phyloP scores from a whole-genome alignment of 257 asterid genomes.

The Jasminum sambac region DNA sequence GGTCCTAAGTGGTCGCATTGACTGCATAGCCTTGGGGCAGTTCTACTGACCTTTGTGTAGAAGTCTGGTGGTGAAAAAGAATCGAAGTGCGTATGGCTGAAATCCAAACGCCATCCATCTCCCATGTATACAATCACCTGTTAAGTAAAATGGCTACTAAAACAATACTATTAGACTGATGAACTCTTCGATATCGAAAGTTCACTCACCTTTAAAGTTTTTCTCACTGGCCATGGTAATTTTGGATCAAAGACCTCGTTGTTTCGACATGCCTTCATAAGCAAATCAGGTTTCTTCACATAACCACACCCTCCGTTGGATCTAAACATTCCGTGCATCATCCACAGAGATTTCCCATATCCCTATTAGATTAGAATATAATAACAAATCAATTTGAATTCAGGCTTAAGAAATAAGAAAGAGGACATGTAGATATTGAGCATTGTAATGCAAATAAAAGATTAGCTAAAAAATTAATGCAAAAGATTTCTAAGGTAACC shows the following conservation, averaged over 20 bases:
- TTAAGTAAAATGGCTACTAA: constrained; percentile 1
- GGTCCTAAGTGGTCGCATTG: no score
- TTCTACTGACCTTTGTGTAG: constrained; percentile 67
- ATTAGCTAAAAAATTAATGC: background rate
- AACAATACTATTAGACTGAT: background rate
- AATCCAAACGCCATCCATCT: constrained; percentile 96
- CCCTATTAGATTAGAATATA: constrained; percentile 47
- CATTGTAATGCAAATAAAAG: background rate
- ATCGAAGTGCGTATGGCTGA: constrained; percentile 94
- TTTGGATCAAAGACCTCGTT: constrained; percentile 74
- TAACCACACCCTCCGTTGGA: constrained; percentile 90
- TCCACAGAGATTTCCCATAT: constrained; percentile 85
- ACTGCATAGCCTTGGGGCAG: no score
- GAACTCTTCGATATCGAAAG: background rate
- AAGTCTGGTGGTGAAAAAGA: constrained; percentile 93
- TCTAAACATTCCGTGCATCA: constrained; percentile 98
- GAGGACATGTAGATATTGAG: background rate
- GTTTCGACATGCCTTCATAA: constrained; percentile 49
- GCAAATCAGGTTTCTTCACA: constrained; percentile 72
- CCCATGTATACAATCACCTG: constrained; percentile 86
- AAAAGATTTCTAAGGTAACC: constrained; percentile 38
- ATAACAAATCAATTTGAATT: background rate
- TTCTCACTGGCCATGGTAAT: constrained; percentile 61
- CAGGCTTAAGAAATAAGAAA: background rate
- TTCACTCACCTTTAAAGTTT: constrained; percentile 63